Base-by-base conservation (phyloP, 1,284 basidiomycete species). In the Pholiota adiposa region DNA sequence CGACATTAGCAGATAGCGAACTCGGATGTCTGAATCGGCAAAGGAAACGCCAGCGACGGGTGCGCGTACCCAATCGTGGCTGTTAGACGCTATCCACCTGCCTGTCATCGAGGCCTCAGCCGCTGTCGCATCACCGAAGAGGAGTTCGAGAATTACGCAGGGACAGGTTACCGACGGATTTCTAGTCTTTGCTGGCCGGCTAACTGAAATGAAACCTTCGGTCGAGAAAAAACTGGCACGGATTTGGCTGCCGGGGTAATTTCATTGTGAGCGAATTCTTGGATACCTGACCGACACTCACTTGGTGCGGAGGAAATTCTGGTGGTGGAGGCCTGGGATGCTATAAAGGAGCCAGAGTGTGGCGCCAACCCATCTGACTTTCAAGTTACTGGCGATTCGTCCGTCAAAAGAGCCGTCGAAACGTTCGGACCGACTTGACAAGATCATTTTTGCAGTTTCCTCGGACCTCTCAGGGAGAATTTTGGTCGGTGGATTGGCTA, bases 401-500 rank as follows among this genome's bases (percentile, higher is more conserved):
- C 11, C 21, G 21, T 18, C 23, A 48, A 34, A 50, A 25, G 25
- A 38, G 16, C 16, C n/a, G n/a, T 36, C 44, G 44, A 25, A 16
- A 19, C 41, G 21, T 43, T 44, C 54, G 48, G 46, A 18, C 54
- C 46, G 54, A 50, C 25, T 33, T 29, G 44, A 50, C 54, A 18
- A 49, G 23, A 18, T 46, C 12, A 38, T 33, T 9, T 46, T 46
- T 34, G 16, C 31, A 14, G n/a, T 21, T 21, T 40, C 52, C 52
- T 56, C 54, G 54, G 54, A 56, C 21, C 36, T 56, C 46, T 50
- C 54, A 49, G 46, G 44, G 34, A 29, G 46, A 29, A 23, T 50
- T 49, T 40, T 18, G 36, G 38, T 44, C 16, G 44, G 33, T 3
- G 44, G 46, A 27, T 44, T 52, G 34, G 25, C 36, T 18, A 43